A percentile compares a stretch with the other conserved stretches of the same genome.
Evolutionary conservation across 2,329 filamentous ascomycete species (phyloP).

Genomic region (Alternaria dauci): DNA sequence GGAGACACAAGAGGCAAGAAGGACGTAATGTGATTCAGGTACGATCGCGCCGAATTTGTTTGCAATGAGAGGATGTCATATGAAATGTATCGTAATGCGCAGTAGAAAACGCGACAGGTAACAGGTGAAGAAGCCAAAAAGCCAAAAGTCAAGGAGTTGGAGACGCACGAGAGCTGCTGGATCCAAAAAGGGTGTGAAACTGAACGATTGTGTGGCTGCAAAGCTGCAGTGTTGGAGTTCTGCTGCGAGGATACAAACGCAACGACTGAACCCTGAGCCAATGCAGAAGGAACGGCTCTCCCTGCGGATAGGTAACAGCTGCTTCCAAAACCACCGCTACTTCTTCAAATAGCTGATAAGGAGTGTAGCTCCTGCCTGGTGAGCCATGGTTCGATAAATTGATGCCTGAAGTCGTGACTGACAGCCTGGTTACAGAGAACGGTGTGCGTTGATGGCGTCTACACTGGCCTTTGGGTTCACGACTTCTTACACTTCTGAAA

Average conservation of each 20-base stretch:
- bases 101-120: neutral
- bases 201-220: neutral
- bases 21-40: neutral
- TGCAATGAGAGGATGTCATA: neutral
- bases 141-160: neutral
- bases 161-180: neutral
- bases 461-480: neutral
- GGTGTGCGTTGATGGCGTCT: neutral
- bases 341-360: neutral
- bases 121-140: slow-evolving; percentile 5
- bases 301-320: neutral
- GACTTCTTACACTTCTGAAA: neutral
- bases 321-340: neutral
- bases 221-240: slow-evolving; percentile 4
- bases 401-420: neutral
- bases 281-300: slow-evolving; percentile 2
- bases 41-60: neutral
- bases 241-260: slow-evolving; percentile 3
- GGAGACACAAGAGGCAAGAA: neutral
- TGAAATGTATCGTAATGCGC: neutral
- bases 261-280: slow-evolving; percentile 6
- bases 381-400: neutral
- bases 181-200: neutral
- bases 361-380: neutral
- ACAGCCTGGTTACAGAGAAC: neutral